phyloP scores from a whole-genome alignment of 192 early-diverging fungal species.

The Coemansia sp. region DNA sequence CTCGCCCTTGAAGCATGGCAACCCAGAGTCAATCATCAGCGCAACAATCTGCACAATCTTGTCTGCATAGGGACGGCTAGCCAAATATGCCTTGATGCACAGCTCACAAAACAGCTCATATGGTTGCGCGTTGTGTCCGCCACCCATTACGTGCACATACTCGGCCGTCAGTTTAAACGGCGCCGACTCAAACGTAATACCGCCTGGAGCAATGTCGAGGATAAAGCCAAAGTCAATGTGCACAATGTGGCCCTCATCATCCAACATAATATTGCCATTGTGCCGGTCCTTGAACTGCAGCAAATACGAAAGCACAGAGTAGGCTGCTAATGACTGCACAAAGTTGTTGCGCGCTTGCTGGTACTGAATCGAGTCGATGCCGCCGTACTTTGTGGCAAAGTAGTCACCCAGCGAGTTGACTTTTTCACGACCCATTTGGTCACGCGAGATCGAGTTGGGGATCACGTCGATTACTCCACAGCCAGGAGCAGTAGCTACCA shows the following conservation, averaged over 20 bases:
- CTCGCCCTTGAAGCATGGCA: slow-evolving; percentile 98
- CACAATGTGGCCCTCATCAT: slow-evolving; percentile 91
- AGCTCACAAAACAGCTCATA: slow-evolving; percentile 90
- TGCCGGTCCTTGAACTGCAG: slow-evolving; percentile 99
- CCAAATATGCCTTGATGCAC: slow-evolving; percentile 57
- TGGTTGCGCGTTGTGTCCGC: slow-evolving; percentile 71
- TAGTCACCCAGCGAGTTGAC: slow-evolving; percentile 97
- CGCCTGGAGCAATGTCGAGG: slow-evolving; percentile 97
- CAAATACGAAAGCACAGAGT: slow-evolving; percentile 91
- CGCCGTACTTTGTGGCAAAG: slow-evolving; percentile 89
- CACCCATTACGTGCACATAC: slow-evolving; percentile 97
- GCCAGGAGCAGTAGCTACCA: slow-evolving; percentile 95
- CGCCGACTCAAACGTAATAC: slow-evolving; percentile 90
- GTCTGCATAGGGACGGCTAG: slow-evolving; percentile 87
- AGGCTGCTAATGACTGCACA: slow-evolving; percentile 92
- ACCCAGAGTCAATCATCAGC: slow-evolving; percentile 92
- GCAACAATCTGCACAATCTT: slow-evolving; percentile 85
- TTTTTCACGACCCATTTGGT: slow-evolving; percentile 97
- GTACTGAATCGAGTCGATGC: slow-evolving; percentile 83
- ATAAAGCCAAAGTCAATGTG: slow-evolving; percentile 99
- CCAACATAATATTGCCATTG: slow-evolving; percentile 99
- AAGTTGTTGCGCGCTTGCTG: slow-evolving; percentile 92
- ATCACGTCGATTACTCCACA: slow-evolving; percentile 99
- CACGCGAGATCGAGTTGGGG: slow-evolving; percentile 93
- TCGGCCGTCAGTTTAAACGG: slow-evolving; percentile 98